Conservation (phyloP, 257 asterid genomes). For the Eustoma russellianum region DNA sequence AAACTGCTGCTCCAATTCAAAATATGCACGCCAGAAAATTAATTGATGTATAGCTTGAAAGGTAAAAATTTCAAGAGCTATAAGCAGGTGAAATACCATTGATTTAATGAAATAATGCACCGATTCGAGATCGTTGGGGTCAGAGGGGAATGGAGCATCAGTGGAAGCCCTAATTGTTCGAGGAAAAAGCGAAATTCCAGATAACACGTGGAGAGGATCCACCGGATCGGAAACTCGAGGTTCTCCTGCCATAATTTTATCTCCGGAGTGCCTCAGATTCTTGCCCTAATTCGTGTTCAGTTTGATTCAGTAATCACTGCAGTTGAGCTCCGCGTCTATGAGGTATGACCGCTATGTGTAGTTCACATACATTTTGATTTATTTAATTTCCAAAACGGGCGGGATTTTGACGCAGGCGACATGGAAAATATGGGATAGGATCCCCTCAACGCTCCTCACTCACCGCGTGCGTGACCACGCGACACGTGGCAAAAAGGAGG, state of each 20-base stretch:
- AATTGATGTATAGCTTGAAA: not conserved
- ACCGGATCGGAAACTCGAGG: slow-evolving; percentile 18
- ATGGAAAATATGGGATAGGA: no score
- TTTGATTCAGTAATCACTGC: no score
- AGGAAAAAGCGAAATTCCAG: slow-evolving; percentile 44
- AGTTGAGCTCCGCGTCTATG: not conserved
- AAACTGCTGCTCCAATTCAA: no score
- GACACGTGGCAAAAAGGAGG: no score
- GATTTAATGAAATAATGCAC: slow-evolving; percentile 50
- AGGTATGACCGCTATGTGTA: no score
- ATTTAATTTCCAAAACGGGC: slow-evolving; percentile 4
- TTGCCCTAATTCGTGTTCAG: not conserved
- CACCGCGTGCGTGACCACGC: no score
- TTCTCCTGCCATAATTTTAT: slow-evolving; percentile 24
- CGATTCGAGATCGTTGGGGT: slow-evolving; percentile 38
- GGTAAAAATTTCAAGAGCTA: no score
- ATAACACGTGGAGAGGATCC: slow-evolving; percentile 45
- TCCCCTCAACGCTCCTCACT: no score
- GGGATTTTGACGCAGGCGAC: not conserved
- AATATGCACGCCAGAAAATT: not conserved
- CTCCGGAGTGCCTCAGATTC: not conserved
- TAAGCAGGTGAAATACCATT: slow-evolving; percentile 25
- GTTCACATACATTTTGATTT: not conserved
- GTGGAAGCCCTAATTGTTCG: slow-evolving; percentile 43
- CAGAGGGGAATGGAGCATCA: slow-evolving; percentile 18